Base-by-base conservation (phyloP, 2,329 filamentous ascomycete species). In the Microdochium bolleyi region DNA sequence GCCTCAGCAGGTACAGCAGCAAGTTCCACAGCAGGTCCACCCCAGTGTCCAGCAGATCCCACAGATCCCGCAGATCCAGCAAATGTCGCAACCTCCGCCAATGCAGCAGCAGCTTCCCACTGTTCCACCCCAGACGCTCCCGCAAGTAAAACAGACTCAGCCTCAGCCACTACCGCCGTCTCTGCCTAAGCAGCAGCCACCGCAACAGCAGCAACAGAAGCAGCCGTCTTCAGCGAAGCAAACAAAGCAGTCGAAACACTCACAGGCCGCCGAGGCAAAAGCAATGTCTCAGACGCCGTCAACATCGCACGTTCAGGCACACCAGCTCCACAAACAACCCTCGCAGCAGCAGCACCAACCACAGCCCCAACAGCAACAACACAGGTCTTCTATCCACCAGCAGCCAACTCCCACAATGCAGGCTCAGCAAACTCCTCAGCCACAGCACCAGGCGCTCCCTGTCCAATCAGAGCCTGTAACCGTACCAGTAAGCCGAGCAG, bases 401-500 rank as follows among this genome's bases (percentile, higher is more conserved):
- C 60, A 59, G 3, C 59, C 64, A 44, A 44, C 46, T 19, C 50
- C 44, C 3, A 22, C n/a, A 21, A 9, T 37, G 4, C 37, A 13
- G 16, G 21, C 34, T 25, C 62, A 62, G 21, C 66, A 63, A 27
- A 62, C 62, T 9, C 63, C 63, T 14, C 60, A 66, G 19, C 56
- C 56, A 30, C 57, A 58, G 9, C 61, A 60, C 19, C 64, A 62
- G 32, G 60, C 60, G 24, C 59, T 58, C 3, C 57, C 30, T 2
- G n/a, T 32, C 7, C 51, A 53, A n/a, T 27, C 55, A 10, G 53
- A 57, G 56, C 48, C 57, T 34, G 59, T 58, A 30, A 49, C 54
- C 3, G 14, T n/a, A 21, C 59, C 60, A 34, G 37, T 48, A 19
- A 49, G 51, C 53, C 69, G 67, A 10, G 70, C 70, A 22, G 78